phyloP scores from a whole-genome alignment of 106 monocot genomes.

The Cymbidium sinense region DNA sequence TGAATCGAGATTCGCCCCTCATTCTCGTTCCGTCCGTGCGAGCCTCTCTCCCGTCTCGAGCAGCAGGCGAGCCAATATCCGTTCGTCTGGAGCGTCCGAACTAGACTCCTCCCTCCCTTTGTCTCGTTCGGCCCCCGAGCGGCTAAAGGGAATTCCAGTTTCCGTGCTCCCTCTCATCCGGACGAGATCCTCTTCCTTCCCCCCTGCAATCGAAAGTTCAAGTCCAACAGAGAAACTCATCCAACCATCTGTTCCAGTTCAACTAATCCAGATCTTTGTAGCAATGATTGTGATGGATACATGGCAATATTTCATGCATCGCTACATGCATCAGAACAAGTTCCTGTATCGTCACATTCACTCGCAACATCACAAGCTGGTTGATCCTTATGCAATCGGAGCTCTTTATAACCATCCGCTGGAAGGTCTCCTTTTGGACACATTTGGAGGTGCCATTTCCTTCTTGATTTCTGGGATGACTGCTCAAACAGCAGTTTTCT shows the following conservation, averaged over 20 bases:
- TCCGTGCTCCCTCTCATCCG: too few relatives aligned
- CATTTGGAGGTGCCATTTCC: slow-evolving; percentile 6
- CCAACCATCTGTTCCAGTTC: slow-evolving; percentile 25
- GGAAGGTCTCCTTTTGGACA: slow-evolving; percentile 7
- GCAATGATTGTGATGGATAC: slow-evolving; percentile 88
- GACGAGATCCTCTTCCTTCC: too few relatives aligned
- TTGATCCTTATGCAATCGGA: slow-evolving; percentile 7
- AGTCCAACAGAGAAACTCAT: slow-evolving; percentile 11
- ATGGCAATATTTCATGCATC: slow-evolving; percentile 88
- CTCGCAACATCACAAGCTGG: slow-evolving; percentile 10
- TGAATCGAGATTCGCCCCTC: too few relatives aligned
- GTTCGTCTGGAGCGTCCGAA: too few relatives aligned
- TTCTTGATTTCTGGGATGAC: slow-evolving; percentile 13
- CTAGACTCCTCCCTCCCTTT: too few relatives aligned
- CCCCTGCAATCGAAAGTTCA: too few relatives aligned
- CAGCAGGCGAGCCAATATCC: too few relatives aligned
- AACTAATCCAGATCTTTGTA: slow-evolving; percentile 48
- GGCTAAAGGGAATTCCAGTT: too few relatives aligned
- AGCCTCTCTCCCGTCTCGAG: too few relatives aligned
- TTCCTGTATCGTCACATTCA: slow-evolving; percentile 76
- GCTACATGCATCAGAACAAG: slow-evolving; percentile 88
- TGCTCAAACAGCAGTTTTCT: slow-evolving; percentile 8
- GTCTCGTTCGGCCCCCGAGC: too few relatives aligned
- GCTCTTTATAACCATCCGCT: slow-evolving; percentile 12
- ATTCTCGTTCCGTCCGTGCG: too few relatives aligned